Percentiles rank a stretch among this genome's conserved stretches.
Evolutionary conservation across 2,329 filamentous ascomycete species (phyloP).

Genomic region (Xylaria sp.): DNA sequence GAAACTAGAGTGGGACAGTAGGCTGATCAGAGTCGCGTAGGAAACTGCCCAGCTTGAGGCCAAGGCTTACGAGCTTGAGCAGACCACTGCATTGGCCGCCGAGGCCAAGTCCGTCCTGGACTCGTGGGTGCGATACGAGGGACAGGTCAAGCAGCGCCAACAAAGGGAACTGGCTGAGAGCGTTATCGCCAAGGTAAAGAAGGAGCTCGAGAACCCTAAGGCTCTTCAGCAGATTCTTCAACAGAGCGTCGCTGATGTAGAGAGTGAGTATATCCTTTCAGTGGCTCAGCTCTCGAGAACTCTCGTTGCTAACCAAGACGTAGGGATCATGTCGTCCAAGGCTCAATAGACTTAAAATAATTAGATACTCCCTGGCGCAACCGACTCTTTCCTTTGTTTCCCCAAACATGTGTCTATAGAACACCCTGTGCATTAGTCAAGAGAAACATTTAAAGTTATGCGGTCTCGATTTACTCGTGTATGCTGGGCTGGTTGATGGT

Average conservation of each 20-base stretch:
- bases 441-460: constrained; percentile 45
- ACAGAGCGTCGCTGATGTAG: constrained; percentile 95
- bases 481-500: background rate
- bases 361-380: constrained; percentile 49
- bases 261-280: constrained; percentile 72
- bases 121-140: constrained; percentile 98
- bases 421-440: constrained; percentile 71
- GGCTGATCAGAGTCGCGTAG: constrained; percentile 58
- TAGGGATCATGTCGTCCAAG: constrained; percentile 73
- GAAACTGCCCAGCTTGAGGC: constrained; percentile 98
- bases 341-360: constrained; percentile 64
- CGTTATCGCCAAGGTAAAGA: constrained; percentile 97
- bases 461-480: background rate
- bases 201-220: constrained; percentile 99
- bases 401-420: constrained; percentile 63
- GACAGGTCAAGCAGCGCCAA: constrained; percentile 98
- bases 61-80: constrained; percentile 96
- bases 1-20: constrained; percentile 18
- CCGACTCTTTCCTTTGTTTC: constrained; percentile 63
- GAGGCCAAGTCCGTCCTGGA: constrained; percentile 97
- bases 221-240: constrained; percentile 96
- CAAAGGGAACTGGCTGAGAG: constrained; percentile 93
- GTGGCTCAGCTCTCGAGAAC: too few species aligned
- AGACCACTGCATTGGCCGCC: constrained; percentile 88
- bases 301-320: constrained; percentile 50